A percentile compares a stretch with the other conserved stretches of the same genome.
phyloP scores from a whole-genome alignment of 2,329 filamentous ascomycete genomes.

The Dactylonectria macrodidyma region DNA sequence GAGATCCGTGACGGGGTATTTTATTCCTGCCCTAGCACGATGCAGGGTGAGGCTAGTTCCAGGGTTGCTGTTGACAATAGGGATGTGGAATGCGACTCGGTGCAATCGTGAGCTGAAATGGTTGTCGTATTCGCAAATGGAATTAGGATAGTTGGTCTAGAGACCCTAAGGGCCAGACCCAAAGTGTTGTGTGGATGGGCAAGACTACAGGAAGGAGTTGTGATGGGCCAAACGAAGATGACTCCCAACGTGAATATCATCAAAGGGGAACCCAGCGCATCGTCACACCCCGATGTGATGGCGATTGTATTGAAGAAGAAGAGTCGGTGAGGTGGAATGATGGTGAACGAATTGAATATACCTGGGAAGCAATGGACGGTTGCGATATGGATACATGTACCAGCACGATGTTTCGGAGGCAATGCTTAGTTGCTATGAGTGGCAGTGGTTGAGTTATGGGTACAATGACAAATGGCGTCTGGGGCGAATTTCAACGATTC shows the following conservation, averaged over 20 bases:
- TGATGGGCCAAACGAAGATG: background rate
- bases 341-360: constrained; percentile 39
- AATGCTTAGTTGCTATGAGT: constrained; percentile 6
- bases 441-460: constrained; percentile 2
- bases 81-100: constrained; percentile 21
- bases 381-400: constrained; percentile 34
- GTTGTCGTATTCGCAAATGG: constrained; percentile 8
- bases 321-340: constrained; percentile 19
- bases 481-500: constrained; percentile 19
- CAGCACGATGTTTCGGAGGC: constrained; percentile 15
- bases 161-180: background rate
- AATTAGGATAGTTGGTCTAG: background rate
- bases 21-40: constrained; percentile 21
- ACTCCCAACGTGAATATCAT: background rate
- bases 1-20: background rate
- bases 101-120: constrained; percentile 26
- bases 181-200: background rate
- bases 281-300: background rate
- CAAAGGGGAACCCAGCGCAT: background rate
- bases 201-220: background rate
- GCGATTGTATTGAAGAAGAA: constrained; percentile 2
- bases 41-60: constrained; percentile 29
- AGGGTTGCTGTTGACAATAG: constrained; percentile 32
- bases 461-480: constrained; percentile 19
- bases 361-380: constrained; percentile 31